Percentiles rank a stretch among this genome's conserved stretches.
These are phyloP conservation scores for Codiaeum variegatum DNA, from an alignment of 441 rosid genomes.

Conservation along the genomic window DNA sequence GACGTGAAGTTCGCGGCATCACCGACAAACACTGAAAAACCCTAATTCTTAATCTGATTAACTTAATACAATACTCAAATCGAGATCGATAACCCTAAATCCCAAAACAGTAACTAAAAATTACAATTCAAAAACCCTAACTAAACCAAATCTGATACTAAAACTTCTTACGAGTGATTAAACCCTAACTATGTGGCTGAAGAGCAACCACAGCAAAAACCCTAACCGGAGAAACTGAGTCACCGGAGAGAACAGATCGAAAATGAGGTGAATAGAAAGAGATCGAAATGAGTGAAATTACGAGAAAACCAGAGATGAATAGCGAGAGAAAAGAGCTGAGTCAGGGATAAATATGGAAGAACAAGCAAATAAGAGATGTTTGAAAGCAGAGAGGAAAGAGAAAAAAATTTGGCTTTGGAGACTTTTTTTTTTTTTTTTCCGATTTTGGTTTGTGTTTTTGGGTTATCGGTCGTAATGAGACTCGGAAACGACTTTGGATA, in stretches of 20 bases:
- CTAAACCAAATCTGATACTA: neutral
- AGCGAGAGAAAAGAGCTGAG: neutral
- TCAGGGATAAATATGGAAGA: slow-evolving; percentile 33
- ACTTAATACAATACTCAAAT: neutral
- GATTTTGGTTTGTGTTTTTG: neutral
- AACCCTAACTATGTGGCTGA: slow-evolving; percentile 21
- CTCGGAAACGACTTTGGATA: slow-evolving; percentile 23
- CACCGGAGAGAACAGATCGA: slow-evolving; percentile 7
- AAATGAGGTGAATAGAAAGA: slow-evolving; percentile 14
- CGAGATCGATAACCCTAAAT: slow-evolving; percentile 15
- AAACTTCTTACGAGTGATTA: neutral
- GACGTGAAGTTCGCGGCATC: slow-evolving; percentile 93
- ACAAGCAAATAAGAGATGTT: neutral
- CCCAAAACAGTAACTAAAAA: neutral
- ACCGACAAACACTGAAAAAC: slow-evolving; percentile 21
- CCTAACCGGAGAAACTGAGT: slow-evolving; percentile 17
- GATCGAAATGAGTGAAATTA: slow-evolving; percentile 26
- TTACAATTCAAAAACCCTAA: slow-evolving; percentile 11
- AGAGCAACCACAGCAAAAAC: slow-evolving; percentile 9
- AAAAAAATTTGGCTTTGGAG: neutral
- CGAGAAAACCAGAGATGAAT: slow-evolving; percentile 17
- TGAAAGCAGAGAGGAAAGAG: neutral
- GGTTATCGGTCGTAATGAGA: slow-evolving; percentile 19
- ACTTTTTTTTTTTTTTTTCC: neutral
- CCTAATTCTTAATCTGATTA: slow-evolving; percentile 16